Evolutionary conservation across 1,139 yeast species (phyloP), one percentile per base, ranked within the genome.

Genomic region (Debaryomyces nepalensis): DNA sequence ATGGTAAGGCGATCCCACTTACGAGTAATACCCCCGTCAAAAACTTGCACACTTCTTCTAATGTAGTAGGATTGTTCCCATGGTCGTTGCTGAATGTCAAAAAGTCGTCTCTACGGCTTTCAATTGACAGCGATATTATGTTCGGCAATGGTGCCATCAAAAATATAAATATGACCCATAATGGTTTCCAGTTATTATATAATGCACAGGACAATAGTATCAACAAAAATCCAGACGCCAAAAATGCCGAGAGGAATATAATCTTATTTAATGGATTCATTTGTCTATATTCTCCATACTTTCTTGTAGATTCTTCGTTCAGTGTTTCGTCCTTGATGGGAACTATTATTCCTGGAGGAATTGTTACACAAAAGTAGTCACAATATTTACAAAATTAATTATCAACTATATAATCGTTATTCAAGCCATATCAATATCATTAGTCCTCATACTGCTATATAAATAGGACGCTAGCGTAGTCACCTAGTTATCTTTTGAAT

Each of bases 131-230:
- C 60, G 75, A 63, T 63, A 77, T 37, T 69, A 59, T 51, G 57
- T 84, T 84, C 22, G 91, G 93, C 41, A 85, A 63, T 18, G 95
- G 91, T 2, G 93, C 93, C 34, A 81, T 44, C 39, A 85, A 70
- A 60, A 84, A 85, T 42, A 85, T 74, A 23, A 72, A 69, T 23
- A 82, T 79, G 44, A 83, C 91, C 69, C 83, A 80, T 41, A 86
- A 65, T 36, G 93, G 90, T 47, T 75, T 75, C 77, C 85, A 86
- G 57, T 84, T 85, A 49, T 79, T 75, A 64, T 75, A 85, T 35
- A 86, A 70, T 7, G 93, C 91, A 63, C 93, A 84, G 51, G 87
- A 79, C 42, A 86, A 67, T 37, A 85, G 76, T 35, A 84, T 85
- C 44, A 84, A 67, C n/a, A 86, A 70, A 57, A 85, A 84, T 12